Base-by-base conservation (phyloP, 2,329 filamentous ascomycete genomes). In the Nakataea oryzae region DNA sequence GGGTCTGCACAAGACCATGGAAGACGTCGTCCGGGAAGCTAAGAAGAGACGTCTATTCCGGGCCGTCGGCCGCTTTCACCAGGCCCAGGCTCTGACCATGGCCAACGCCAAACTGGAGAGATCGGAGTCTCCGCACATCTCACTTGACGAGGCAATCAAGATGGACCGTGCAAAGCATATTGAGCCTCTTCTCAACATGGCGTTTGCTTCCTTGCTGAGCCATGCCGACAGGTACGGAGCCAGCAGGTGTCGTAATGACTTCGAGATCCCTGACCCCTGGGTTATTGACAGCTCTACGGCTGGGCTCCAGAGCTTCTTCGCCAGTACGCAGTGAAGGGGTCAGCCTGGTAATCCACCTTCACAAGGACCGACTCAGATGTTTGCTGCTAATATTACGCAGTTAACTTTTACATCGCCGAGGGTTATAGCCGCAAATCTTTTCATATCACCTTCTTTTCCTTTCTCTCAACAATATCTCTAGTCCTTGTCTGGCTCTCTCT, bases 141-240 rank as follows among this genome's bases (percentile, higher is more conserved):
- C 58, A 7, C 63, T 77, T n/a, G 67, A 72, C 2, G 72, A 79
- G 47, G 76, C 74, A 32, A 76, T 74, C 63, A 62, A 62, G 8
- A 75, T 75, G 64, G 69, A 75, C 5, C 69, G 70, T 3, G 65
- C 70, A 2, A 74, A 79, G 59, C 75, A 79, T 61, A 71, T 73
- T 13, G 68, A 70, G 14, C 76, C 78, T 2, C 70, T 82, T 13
- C 61, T 83, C 12, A 75, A 73, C 59, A 74, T 80, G 73, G 70
- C 72, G 3, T 73, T 76, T 62, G 71, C 69, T 26, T 70, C 70
- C 5, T 63, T 78, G 41, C 61, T 67, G 50, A 63, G 64, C 3
- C 66, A 68, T 61, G 68, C 65, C 60, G 66, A 67, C 32, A 61
- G 34, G 47, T 34, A 21, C 17, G 59, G 50, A 29, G 21, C 28